A percentile compares a stretch with the other conserved stretches of the same genome.
These are phyloP conservation scores for Digitaria exilis DNA, from an alignment of 202 grass and related monocot species.

Conservation along the genomic window DNA sequence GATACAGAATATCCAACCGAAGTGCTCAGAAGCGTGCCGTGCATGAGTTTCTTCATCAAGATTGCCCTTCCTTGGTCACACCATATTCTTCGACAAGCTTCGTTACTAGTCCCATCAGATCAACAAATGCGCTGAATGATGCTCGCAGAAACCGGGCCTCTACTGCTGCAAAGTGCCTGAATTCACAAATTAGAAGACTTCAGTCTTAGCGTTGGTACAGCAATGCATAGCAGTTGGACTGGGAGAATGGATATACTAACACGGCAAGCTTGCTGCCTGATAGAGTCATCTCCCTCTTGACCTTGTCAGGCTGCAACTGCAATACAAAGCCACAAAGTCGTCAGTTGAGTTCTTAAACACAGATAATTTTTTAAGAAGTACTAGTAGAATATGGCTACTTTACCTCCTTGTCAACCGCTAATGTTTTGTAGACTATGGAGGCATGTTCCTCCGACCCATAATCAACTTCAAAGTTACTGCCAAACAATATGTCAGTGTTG, in stretches of 20 bases:
- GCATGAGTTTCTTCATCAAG: conserved; percentile 24
- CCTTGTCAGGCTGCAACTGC: conserved; percentile 88
- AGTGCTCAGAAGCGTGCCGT: neutral
- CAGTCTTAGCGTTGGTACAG: neutral
- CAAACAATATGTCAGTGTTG: conserved; percentile 8
- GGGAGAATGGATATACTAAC: conserved; percentile 38
- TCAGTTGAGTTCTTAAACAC: neutral
- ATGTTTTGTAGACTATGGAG: conserved; percentile 55
- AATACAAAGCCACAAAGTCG: conserved; percentile 15
- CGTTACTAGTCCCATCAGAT: conserved; percentile 72
- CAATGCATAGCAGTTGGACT: neutral
- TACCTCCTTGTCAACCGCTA: conserved; percentile 89
- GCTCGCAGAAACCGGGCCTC: conserved; percentile 83
- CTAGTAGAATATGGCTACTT: neutral
- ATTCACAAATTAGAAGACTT: neutral
- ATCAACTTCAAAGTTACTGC: conserved; percentile 81
- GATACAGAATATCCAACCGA: neutral
- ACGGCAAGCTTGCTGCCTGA: conserved; percentile 64
- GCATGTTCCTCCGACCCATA: conserved; percentile 70
- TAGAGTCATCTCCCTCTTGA: conserved; percentile 72
- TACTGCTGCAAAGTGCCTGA: conserved; percentile 74
- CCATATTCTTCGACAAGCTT: conserved; percentile 79
- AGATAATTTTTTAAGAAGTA: neutral
- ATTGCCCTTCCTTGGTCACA: conserved; percentile 6
- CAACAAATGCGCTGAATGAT: conserved; percentile 75